Percentiles rank a stretch among this genome's conserved stretches.
phyloP scores from a whole-genome alignment of 148 eudicot species.

The Chenopodium berlandieri region DNA sequence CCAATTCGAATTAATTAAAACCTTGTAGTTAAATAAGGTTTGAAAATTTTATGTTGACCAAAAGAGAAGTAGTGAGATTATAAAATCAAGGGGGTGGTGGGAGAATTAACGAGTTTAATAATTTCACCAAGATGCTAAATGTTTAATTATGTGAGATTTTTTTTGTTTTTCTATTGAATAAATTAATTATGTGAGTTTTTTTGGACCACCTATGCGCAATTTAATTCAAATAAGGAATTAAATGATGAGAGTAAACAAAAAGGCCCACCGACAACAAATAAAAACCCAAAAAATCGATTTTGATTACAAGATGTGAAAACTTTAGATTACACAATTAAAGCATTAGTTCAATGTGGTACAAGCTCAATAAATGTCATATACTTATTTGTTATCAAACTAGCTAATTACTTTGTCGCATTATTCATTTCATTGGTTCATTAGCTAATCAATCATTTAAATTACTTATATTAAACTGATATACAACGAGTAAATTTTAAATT shows the following conservation, averaged over 20 bases:
- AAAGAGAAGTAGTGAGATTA: not conserved
- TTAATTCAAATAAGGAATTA: not conserved
- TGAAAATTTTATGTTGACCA: not conserved
- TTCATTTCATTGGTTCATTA: no score
- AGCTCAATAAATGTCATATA: not conserved
- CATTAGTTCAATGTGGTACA: not conserved
- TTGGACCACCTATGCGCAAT: not conserved
- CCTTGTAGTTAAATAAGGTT: no score
- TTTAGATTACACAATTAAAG: not conserved
- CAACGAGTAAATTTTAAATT: no score
- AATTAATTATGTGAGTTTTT: not conserved
- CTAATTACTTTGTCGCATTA: no score
- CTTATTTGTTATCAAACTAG: no score
- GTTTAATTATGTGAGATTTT: not conserved
- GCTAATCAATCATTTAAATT: no score
- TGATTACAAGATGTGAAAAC: not conserved
- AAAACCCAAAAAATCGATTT: not conserved
- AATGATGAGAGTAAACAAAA: slow-evolving; percentile 1
- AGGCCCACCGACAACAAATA: slow-evolving; percentile 12
- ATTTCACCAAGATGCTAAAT: not conserved
- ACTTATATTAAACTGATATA: no score
- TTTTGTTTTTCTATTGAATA: no score
- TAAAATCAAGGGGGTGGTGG: not conserved
- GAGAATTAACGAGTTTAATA: not conserved
- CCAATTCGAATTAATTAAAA: no score